A percentile compares a stretch with the other conserved stretches of the same genome.
These are phyloP conservation scores for Phlyctochytrium planicorne DNA, from an alignment of 192 early-diverging fungal genomes.

Conservation along the genomic window DNA sequence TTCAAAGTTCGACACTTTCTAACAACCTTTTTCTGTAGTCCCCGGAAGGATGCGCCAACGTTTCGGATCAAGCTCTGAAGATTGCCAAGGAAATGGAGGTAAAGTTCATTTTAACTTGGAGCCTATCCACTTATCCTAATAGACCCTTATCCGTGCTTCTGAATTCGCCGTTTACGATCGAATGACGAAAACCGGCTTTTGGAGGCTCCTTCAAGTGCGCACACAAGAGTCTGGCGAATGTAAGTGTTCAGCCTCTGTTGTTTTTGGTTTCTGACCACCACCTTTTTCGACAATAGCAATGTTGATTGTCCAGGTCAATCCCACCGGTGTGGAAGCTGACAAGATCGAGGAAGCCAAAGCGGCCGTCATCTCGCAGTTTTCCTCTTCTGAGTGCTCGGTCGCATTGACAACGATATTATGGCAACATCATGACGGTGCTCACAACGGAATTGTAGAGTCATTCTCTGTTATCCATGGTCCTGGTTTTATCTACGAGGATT, in stretches of 20 bases:
- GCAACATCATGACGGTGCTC: conserved; percentile 44
- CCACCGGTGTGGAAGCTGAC: conserved; percentile 37
- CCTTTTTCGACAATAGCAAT: conserved; percentile 35
- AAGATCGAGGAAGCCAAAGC: conserved; percentile 28
- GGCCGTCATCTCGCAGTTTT: conserved; percentile 3
- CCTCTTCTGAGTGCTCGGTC: background rate
- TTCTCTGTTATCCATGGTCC: conserved; percentile 51
- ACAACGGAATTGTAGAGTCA: conserved; percentile 58
- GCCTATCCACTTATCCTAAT: conserved; percentile 20
- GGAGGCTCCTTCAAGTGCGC: conserved; percentile 62
- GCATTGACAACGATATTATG: conserved; percentile 51
- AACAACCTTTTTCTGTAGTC: background rate
- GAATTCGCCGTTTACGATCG: conserved; percentile 44
- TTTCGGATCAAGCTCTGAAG: conserved; percentile 37
- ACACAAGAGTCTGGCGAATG: conserved; percentile 62
- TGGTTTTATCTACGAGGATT: conserved; percentile 59
- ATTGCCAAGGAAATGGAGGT: conserved; percentile 39
- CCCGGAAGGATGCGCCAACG: background rate
- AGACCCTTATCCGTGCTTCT: conserved; percentile 34
- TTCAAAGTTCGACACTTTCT: background rate
- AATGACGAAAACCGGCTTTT: conserved; percentile 54
- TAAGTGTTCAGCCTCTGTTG: conserved; percentile 22
- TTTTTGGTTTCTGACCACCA: background rate
- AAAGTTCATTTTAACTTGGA: background rate
- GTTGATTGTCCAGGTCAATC: conserved; percentile 64